A percentile compares a stretch with the other conserved stretches of the same genome.
Conservation (phyloP, 2,329 filamentous ascomycete species). For the Trichoderma cornu-damae region DNA sequence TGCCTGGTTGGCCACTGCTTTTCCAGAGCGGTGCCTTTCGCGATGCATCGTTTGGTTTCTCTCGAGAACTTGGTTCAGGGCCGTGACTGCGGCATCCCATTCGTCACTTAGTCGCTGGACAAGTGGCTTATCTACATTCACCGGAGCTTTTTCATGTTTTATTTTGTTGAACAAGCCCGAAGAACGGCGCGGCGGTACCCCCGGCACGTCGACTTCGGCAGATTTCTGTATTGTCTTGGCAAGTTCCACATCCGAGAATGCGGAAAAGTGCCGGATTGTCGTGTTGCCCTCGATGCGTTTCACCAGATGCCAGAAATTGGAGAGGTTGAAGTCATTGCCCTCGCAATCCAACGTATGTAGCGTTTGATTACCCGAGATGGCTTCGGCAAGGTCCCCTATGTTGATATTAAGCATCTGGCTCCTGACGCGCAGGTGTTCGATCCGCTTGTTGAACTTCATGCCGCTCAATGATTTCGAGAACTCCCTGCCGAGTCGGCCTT, state of each 20-base stretch:
- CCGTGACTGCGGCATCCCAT: slow-evolving; percentile 35
- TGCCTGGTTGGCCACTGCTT: slow-evolving; percentile 20
- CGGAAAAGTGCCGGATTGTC: slow-evolving; percentile 42
- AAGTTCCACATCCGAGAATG: slow-evolving; percentile 37
- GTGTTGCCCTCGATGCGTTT: slow-evolving; percentile 40
- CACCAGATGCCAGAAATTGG: slow-evolving; percentile 45
- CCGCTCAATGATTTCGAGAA: slow-evolving; percentile 48
- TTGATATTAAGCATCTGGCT: slow-evolving; percentile 53
- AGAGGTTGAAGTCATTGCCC: slow-evolving; percentile 51
- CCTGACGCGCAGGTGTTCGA: slow-evolving; percentile 49
- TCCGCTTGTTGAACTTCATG: slow-evolving; percentile 40
- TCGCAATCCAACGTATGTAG: slow-evolving; percentile 51
- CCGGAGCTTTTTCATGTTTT: slow-evolving; percentile 30
- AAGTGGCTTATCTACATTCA: slow-evolving; percentile 30
- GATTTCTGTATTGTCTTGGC: slow-evolving; percentile 33
- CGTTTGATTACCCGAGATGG: slow-evolving; percentile 44
- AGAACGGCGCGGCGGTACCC: slow-evolving; percentile 28
- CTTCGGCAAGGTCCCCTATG: slow-evolving; percentile 48
- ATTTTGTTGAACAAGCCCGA: slow-evolving; percentile 34
- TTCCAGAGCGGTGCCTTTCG: slow-evolving; percentile 17
- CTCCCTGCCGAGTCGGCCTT: slow-evolving; percentile 50
- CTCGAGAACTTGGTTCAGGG: slow-evolving; percentile 33
- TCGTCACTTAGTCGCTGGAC: slow-evolving; percentile 37
- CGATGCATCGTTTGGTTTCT: slow-evolving; percentile 32
- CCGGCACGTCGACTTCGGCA: slow-evolving; percentile 29